Evolutionary conservation across 371 early-diverging fungal genomes (phyloP).

Genomic region (Apophysomyces trapeziformis): DNA sequence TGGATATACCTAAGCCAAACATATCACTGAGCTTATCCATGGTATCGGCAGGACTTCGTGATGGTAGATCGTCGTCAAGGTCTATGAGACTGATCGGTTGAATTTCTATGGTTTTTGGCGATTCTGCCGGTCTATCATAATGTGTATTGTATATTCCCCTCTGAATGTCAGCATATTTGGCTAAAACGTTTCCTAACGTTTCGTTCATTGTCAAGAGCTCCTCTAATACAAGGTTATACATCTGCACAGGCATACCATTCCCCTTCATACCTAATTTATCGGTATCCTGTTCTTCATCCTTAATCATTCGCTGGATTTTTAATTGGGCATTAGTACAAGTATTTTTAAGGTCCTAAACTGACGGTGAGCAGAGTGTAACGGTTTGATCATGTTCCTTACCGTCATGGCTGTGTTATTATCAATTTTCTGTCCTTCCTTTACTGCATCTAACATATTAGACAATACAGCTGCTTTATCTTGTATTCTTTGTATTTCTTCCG

Average conservation of each 20-base stretch:
- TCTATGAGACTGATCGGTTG: slow-evolving; percentile 62
- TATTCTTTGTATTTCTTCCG: slow-evolving; percentile 81
- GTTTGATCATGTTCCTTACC: slow-evolving; percentile 33
- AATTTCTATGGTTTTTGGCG: slow-evolving; percentile 14
- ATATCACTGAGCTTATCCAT: slow-evolving; percentile 31
- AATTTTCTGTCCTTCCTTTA: slow-evolving; percentile 66
- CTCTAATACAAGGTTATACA: slow-evolving; percentile 24
- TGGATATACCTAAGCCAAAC: slow-evolving; percentile 20
- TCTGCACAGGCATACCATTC: neutral
- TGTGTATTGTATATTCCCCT: slow-evolving; percentile 55
- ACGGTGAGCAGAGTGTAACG: neutral
- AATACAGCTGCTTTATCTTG: slow-evolving; percentile 79
- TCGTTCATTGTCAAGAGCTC: slow-evolving; percentile 75
- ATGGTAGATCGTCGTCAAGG: slow-evolving; percentile 53
- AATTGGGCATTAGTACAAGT: slow-evolving; percentile 63
- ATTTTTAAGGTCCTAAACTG: slow-evolving; percentile 47
- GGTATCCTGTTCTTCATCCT: slow-evolving; percentile 44
- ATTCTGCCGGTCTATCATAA: slow-evolving; percentile 40
- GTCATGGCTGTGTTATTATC: slow-evolving; percentile 65
- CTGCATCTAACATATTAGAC: slow-evolving; percentile 76
- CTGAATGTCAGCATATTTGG: slow-evolving; percentile 75
- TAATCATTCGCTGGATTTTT: slow-evolving; percentile 75
- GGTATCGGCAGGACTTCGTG: slow-evolving; percentile 12
- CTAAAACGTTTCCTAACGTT: slow-evolving; percentile 79
- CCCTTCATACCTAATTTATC: slow-evolving; percentile 33